Base-by-base conservation (phyloP, 805 yeast genomes). In the Metschnikowia corniflorae region DNA sequence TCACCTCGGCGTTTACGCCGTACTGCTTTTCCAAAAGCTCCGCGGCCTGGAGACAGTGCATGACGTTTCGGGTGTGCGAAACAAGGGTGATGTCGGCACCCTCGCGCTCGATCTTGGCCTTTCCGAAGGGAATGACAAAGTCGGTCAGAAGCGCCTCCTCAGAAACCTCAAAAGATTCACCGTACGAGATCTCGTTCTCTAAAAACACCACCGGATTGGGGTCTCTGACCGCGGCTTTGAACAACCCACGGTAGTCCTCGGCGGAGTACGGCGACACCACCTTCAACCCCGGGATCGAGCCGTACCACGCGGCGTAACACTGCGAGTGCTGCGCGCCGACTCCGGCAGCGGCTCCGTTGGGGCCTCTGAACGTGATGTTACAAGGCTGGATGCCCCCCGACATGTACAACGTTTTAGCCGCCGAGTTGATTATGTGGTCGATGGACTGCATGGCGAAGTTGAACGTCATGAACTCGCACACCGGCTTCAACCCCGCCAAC, bases 391-490 rank as follows among this genome's bases (percentile, higher is more conserved):
- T 85, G 75, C 99, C 99, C 65, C 99, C 99, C 47, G 96, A 86
- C 99, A 93, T 93, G 75, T 93, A 93, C 68, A 80, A 87, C 33
- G 98, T 93, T 77, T 91, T 93, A 47, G 97, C 99, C 36, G 97
- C 97, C 40, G 97, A 89, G 78, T 93, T 93, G 69, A 93, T 78
- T 67, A 93, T 93, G 54, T 93, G 97, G 68, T 93, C 99, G 62
- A 93, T 93, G 51, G 98, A 85, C 74, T 93, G 99, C 98, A 93
- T 91, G 58, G 99, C 97, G 63, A 93, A 93, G 78, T 93, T 93
- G 74, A 91, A 88, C 16, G 97, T 91, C 99, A 93, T 93, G 70
- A 93, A 93, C 72, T 93, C 99, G 61, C 93, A 87, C 54, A 93
- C 80, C 51, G 99, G 99, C 69, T 86, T 87, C 61, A 93, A 78